Evolutionary conservation across 495 filamentous ascomycete genomes (phyloP), one percentile per base, ranked within the genome.

Genomic region (Penicillium odoratum): DNA sequence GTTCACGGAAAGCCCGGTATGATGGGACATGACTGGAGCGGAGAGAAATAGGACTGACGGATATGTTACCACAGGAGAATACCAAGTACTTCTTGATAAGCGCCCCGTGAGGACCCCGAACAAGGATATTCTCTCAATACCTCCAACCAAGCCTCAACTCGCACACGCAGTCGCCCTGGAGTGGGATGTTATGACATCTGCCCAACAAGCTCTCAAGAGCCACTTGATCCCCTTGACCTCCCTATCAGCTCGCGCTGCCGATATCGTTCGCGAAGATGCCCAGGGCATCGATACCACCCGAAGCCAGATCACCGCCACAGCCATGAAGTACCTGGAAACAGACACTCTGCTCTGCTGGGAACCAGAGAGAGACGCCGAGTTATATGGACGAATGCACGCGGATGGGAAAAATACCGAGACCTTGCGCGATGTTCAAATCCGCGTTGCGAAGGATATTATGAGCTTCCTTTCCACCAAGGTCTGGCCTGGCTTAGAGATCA

Each of bases 311-410:
- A 71, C 87, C 18, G 74, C 67, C 10, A 88, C 84, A 48, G 72
- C 92, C 34, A 82, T 98, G 80, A 83, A 88, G 8, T 97, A 98
- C 69, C 78, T 98, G 7, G 85, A 92, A 55, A 98, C 94, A 0
- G 94, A 98, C 71, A 93, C 90, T 0, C 74, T 97, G n/a, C 83
- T 98, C 9, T 98, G 94, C 78, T 93, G 89, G 87, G 91, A 90
- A 21, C 88, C 88, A 3, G 88, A 88, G 61, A 73, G 78, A 29
- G 69, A 69, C 45, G 31, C 53, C 5, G 50, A 50, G 51, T 54
- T 40, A 9, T 51, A 58, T 15, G 53, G 58, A 67, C 80, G 51
- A 68, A 74, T 16, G 28, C 9, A 26, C 8, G 30, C 18, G 34
- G 65, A 65, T 9, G 54, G 70, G 13, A 64, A 57, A n/a, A 61